Evolutionary conservation across 2,329 filamentous ascomycete species (phyloP).

Genomic region (Fusarium proliferatum): DNA sequence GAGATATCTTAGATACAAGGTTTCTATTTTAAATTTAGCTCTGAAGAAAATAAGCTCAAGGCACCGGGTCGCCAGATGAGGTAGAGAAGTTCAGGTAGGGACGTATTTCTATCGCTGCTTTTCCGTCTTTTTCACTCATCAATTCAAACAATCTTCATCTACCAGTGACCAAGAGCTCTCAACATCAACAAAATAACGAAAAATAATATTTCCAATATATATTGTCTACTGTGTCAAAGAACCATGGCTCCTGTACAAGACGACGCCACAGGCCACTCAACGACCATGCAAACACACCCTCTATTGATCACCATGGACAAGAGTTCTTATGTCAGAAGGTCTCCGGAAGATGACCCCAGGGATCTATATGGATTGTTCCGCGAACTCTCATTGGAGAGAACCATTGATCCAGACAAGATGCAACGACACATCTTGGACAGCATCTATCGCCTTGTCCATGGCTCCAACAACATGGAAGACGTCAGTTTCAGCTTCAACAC

Average conservation of each 20-base stretch:
- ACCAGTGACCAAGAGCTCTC: too few species aligned
- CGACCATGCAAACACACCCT: not conserved
- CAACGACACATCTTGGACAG: not conserved
- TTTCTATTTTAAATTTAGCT: not conserved
- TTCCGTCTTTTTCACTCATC: not conserved
- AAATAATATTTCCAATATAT: too few species aligned
- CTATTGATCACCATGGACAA: not conserved
- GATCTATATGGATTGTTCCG: not conserved
- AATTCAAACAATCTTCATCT: not conserved
- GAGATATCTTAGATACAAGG: too few species aligned
- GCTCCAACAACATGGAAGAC: slow-evolving; percentile 22
- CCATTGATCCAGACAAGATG: not conserved
- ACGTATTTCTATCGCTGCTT: not conserved
- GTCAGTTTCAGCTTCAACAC: not conserved
- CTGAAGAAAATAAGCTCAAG: not conserved
- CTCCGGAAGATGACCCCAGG: not conserved
- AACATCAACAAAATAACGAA: not conserved
- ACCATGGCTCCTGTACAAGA: not conserved
- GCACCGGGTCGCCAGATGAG: not conserved
- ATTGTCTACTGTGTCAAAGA: not conserved
- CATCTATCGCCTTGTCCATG: not conserved
- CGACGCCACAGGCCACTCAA: too few species aligned
- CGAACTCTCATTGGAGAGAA: not conserved
- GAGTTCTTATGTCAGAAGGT: not conserved
- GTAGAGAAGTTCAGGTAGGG: not conserved